These are phyloP conservation scores for Nitzschia palea DNA, from an alignment of 108 stramenopile genomes.

Conservation along the genomic window DNA sequence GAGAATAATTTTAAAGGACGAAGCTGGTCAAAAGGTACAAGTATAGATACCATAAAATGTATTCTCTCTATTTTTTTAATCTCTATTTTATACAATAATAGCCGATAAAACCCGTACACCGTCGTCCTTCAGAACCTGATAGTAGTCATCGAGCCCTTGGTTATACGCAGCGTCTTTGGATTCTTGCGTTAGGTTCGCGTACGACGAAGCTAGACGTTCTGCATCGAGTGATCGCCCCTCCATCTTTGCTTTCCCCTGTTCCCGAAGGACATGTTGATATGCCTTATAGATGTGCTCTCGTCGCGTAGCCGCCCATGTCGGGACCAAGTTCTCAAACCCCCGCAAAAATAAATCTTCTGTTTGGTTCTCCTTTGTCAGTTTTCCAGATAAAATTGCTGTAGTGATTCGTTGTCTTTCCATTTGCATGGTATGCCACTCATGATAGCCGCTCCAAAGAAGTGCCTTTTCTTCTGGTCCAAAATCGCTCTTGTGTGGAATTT, in stretches of 20 bases:
- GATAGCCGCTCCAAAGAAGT: background rate
- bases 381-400: background rate
- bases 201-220: background rate
- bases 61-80: too few species aligned
- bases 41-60: too few species aligned
- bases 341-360: background rate
- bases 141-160: constrained; percentile 1
- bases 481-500: background rate
- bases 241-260: background rate
- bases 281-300: background rate
- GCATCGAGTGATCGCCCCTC: background rate
- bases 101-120: too few species aligned
- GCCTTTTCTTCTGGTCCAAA: constrained; percentile 11
- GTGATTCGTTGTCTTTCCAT: constrained; percentile 12
- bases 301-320: background rate
- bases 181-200: background rate
- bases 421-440: background rate
- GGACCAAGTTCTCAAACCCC: constrained; percentile 4
- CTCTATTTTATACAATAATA: too few species aligned
- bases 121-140: background rate
- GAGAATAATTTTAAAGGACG: too few species aligned
- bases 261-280: background rate
- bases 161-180: constrained; percentile 7
- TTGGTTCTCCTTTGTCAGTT: background rate
- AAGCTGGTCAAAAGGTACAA: too few species aligned